A percentile compares a stretch with the other conserved stretches of the same genome.
Evolutionary conservation across 2,329 filamentous ascomycete species (phyloP).

Genomic region (Davidsoniella neocaledoniae): DNA sequence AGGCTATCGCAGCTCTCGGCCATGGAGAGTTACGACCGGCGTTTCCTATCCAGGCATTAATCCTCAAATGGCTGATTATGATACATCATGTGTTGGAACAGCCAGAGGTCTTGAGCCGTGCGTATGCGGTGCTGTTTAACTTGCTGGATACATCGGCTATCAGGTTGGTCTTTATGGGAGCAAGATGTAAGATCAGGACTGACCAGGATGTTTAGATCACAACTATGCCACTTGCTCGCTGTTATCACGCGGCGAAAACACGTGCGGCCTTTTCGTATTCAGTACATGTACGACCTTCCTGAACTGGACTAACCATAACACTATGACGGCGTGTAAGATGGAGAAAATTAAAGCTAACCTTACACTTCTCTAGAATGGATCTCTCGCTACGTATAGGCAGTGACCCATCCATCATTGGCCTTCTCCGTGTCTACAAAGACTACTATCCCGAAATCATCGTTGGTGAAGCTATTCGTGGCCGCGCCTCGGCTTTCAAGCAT

Average conservation of each 20-base stretch:
- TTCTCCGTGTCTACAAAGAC: constrained; percentile 73
- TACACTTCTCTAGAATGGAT: constrained; percentile 27
- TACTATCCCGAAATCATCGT: constrained; percentile 83
- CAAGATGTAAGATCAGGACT: constrained; percentile 14
- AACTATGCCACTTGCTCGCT: constrained; percentile 61
- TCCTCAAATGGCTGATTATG: constrained; percentile 66
- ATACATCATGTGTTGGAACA: constrained; percentile 56
- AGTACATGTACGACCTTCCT: constrained; percentile 40
- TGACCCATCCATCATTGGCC: constrained; percentile 55
- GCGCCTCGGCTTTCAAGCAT: constrained; percentile 48
- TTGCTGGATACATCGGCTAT: constrained; percentile 66
- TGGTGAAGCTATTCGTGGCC: constrained; percentile 45
- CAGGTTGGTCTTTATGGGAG: constrained; percentile 23
- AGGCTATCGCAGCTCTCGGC: constrained; percentile 56
- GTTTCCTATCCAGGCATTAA: constrained; percentile 48
- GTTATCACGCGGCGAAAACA: constrained; percentile 66
- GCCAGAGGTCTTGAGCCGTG: constrained; percentile 43
- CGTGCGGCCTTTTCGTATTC: constrained; percentile 69
- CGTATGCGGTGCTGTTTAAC: constrained; percentile 66
- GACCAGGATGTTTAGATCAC: constrained; percentile 23
- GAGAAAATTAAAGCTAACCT: background rate
- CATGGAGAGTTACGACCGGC: constrained; percentile 62
- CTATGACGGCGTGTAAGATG: too few relatives aligned
- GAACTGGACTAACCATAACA: too few relatives aligned
- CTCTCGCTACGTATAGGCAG: constrained; percentile 46